Percentiles rank a stretch among this genome's conserved stretches.
phyloP scores from a whole-genome alignment of 352 stramenopile species.

The Elongisporangium undulatum region DNA sequence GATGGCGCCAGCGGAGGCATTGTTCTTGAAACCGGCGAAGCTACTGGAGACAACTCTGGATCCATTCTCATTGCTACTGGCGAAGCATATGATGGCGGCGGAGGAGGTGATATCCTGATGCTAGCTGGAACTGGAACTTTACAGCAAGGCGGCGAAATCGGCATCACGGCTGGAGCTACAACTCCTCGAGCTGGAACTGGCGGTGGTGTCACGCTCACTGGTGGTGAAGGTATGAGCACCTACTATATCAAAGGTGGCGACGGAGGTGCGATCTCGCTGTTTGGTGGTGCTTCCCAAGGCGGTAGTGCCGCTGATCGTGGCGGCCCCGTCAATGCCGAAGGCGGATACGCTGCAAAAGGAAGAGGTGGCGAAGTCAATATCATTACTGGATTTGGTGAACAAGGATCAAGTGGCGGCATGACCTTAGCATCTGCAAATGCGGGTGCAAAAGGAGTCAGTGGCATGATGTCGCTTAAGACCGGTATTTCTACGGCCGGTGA shows the following conservation, averaged over 20 bases:
- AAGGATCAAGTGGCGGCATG: slow-evolving; percentile 48
- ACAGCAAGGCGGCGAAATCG: slow-evolving; percentile 57
- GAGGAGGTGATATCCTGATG: slow-evolving; percentile 48
- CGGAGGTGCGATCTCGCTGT: slow-evolving; percentile 83
- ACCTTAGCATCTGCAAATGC: slow-evolving; percentile 49
- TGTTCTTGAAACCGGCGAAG: slow-evolving; percentile 51
- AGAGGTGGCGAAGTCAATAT: slow-evolving; percentile 48
- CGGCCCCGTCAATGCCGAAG: slow-evolving; percentile 66
- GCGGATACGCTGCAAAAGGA: slow-evolving; percentile 55
- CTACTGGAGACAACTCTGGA: slow-evolving; percentile 48
- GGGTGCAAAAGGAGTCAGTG: slow-evolving; percentile 51
- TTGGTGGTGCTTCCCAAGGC: slow-evolving; percentile 79
- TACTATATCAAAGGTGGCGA: slow-evolving; percentile 77
- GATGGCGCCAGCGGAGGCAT: slow-evolving; percentile 52
- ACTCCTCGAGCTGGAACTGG: slow-evolving; percentile 29
- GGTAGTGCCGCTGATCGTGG: slow-evolving; percentile 55
- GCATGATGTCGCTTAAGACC: slow-evolving; percentile 39
- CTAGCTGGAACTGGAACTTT: slow-evolving; percentile 48
- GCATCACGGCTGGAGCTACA: slow-evolving; percentile 62
- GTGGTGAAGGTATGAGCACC: slow-evolving; percentile 50
- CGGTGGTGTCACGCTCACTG: slow-evolving; percentile 48
- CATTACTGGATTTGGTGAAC: slow-evolving; percentile 46
- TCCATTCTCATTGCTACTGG: slow-evolving; percentile 50
- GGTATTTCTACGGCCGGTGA: slow-evolving; percentile 55
- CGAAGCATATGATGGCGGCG: slow-evolving; percentile 49